Evolutionary conservation across 2,329 filamentous ascomycete genomes (phyloP), one percentile per base, ranked within the genome.

Genomic region (Aurifilum marmelostoma): DNA sequence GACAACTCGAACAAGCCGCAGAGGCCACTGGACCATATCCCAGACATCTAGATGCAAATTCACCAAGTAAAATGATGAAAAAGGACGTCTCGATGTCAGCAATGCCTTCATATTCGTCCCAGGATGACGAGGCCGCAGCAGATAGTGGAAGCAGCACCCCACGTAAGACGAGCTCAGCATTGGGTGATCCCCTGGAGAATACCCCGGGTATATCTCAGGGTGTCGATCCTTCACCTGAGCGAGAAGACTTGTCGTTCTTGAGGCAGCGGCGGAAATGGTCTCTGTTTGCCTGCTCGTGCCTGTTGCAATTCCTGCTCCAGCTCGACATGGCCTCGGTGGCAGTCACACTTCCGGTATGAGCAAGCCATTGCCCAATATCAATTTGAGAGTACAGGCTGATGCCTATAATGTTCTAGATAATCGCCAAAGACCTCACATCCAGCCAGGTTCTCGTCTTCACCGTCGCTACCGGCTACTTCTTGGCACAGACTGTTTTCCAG

Each of bases 401-500:
- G 37, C 66, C 58, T 5, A 5, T 41, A 11, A 8, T 34, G 16
- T 24, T 21, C 18, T 60, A 75, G 73, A 70, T 41, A 6, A 74
- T 75, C 62, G 72, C 73, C 24, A 63, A 62, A 16, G 72, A 72
- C 12, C 67, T 72, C 54, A 50, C 73, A 0, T 71, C 72, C 7
- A 66, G 67, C 50, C 69, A 72, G 27, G 67, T 68, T 9, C 68
- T 70, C 62, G 70, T 73, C 27, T 75, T 74, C 65, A 70, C 70
- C 61, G 67, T 75, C 56, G 70, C 72, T 5, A 74, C 72, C 4
- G 72, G 72, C 32, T 75, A 73, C 64, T 71, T 71, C 9, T 67
- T 75, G 7, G 72, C 68, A 5, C 73, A 73, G 50, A 74, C 73
- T 24, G 71, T 75, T 39, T 75, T 73, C 67, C 73, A 75, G 52